Evolutionary conservation across 2,329 filamentous ascomycete species (phyloP).

Genomic region (Fusarium siculi): DNA sequence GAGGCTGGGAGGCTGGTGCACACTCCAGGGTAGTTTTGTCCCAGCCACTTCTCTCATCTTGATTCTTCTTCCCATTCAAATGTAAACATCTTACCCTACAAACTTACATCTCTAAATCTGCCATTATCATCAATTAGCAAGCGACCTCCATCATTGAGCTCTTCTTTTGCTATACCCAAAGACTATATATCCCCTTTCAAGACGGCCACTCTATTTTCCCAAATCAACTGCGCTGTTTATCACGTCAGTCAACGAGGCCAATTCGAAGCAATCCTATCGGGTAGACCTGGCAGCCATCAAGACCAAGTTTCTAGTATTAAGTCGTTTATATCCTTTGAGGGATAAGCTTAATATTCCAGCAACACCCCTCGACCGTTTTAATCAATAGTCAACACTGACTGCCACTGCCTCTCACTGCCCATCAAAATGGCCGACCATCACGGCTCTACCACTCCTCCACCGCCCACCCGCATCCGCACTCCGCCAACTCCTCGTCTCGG

Average conservation of each 20-base stretch:
- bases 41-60: conserved; percentile 43
- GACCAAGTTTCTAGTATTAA: conserved; percentile 29
- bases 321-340: conserved; percentile 15
- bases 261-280: conserved; percentile 26
- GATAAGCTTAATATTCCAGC: conserved; percentile 7
- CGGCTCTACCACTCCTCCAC: conserved; percentile 67
- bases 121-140: conserved; percentile 42
- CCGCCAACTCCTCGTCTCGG: conserved; percentile 77
- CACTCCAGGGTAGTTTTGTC: conserved; percentile 43
- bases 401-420: neutral
- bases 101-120: conserved; percentile 40
- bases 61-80: conserved; percentile 36
- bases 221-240: conserved; percentile 29
- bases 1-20: conserved; percentile 41
- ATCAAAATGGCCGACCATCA: conserved; percentile 45
- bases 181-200: conserved; percentile 5
- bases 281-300: conserved; percentile 37
- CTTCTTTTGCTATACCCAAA: conserved; percentile 19
- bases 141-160: conserved; percentile 34
- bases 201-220: conserved; percentile 6
- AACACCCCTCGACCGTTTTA: neutral
- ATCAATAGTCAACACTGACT: conserved; percentile 16
- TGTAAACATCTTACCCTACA: conserved; percentile 38
- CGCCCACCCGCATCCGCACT: conserved; percentile 67
- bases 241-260: conserved; percentile 20